Evolutionary conservation across 345 rosid species (phyloP), one percentile per base, ranked within the genome.

Genomic region (Triadica sebifera): DNA sequence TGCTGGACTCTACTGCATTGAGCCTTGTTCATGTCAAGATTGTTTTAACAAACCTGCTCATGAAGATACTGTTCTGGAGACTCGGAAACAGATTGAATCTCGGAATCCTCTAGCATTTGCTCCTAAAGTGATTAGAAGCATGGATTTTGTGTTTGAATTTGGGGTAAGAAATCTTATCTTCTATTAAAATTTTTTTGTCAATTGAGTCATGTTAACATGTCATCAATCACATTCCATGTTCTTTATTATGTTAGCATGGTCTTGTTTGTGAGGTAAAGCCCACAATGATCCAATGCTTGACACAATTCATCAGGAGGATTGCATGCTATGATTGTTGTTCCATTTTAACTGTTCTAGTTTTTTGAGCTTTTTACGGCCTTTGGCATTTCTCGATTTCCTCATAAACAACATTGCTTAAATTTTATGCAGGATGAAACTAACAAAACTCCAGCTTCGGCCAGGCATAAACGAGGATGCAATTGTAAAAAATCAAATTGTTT

Each of bases 401-500:
- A 19, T 47, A 50, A 29, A n/a, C 45, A 22, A 25, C 12, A 24
- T 66, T 29, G 67, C 68, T 24, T 45, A 25, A 43, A 22, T 59
- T 78, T 69, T 69, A 19, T 75, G 74, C 76, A 87, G 93, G 90
- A 80, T 37, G 94, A 85, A 79, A 62, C 56, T 57, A 85, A 47
- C 77, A 85, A 85, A 77, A 87, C 97, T 77, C 95, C 93, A 25
- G 89, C 83, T 56, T 88, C 94, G 77, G 92, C 91, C 64, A 86
- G 93, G 81, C 97, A 92, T 75, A 86, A 78, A 69, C 86, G 86
- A 79, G 97, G 97, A 81, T 92, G 97, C 87, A 90, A 88, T 82
- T 92, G 97, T 78, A 89, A 59, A 78, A 90, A 78, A 78, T 92
- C 96, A 71, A 83, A 86, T 60, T 92, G 97, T 85, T 80, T 82